A percentile compares a stretch with the other conserved stretches of the same genome.
Conservation (phyloP, 331 rosid species). For the Saraca asoca region DNA sequence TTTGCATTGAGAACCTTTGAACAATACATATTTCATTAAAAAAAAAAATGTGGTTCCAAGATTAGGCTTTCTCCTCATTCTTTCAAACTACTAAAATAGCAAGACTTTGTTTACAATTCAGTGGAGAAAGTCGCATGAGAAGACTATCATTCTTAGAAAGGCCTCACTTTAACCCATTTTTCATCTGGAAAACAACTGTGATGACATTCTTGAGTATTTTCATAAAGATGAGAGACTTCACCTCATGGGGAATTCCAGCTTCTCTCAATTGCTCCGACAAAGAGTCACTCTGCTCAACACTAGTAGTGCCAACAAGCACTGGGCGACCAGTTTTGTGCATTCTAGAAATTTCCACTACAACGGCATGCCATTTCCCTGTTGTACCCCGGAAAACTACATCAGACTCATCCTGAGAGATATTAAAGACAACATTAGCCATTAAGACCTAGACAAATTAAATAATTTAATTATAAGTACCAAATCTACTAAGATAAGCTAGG, state of each 20-base stretch:
- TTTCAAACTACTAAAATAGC: slow-evolving; percentile 25
- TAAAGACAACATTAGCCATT: slow-evolving; percentile 37
- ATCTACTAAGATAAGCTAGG: slow-evolving; percentile 5
- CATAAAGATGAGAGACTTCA: slow-evolving; percentile 36
- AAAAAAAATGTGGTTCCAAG: not conserved
- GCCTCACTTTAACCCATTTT: too few species aligned
- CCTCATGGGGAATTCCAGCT: slow-evolving; percentile 91
- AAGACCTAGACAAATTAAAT: slow-evolving; percentile 31
- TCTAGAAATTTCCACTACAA: slow-evolving; percentile 96
- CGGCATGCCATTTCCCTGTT: slow-evolving; percentile 93
- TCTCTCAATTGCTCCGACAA: slow-evolving; percentile 81
- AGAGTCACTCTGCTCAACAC: slow-evolving; percentile 97
- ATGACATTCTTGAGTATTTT: slow-evolving; percentile 10
- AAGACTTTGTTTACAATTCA: slow-evolving; percentile 3
- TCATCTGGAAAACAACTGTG: too few species aligned
- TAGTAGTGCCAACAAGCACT: slow-evolving; percentile 99
- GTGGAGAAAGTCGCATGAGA: not conserved
- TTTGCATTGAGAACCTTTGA: slow-evolving; percentile 92
- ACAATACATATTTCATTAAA: slow-evolving; percentile 39
- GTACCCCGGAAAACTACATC: slow-evolving; percentile 95
- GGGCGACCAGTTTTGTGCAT: slow-evolving; percentile 93
- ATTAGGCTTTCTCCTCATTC: slow-evolving; percentile 22
- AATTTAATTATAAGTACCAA: slow-evolving; percentile 20
- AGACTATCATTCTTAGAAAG: slow-evolving; percentile 6
- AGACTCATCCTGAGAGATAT: slow-evolving; percentile 78